Evolutionary conservation across 2,329 filamentous ascomycete genomes (phyloP).

Genomic region (Neopestalotiopsis sp.): DNA sequence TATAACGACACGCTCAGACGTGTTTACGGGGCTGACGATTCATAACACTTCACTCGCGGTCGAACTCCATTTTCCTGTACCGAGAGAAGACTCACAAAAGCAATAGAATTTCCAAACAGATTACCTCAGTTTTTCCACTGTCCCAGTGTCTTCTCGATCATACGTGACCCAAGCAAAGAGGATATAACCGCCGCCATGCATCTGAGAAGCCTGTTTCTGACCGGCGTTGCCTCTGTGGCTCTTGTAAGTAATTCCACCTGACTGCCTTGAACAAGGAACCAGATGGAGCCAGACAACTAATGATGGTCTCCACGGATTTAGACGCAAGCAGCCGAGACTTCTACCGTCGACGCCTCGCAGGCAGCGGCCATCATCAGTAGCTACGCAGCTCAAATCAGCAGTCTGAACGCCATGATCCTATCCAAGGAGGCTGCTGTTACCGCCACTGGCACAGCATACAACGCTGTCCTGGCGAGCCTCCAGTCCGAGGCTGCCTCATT

Average conservation of each 20-base stretch:
- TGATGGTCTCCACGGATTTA: not conserved
- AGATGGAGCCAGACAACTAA: not conserved
- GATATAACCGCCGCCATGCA: not conserved
- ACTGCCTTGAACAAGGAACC: not conserved
- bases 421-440: constrained; percentile 5
- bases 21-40: not conserved
- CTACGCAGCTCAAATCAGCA: constrained; percentile 5
- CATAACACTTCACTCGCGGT: not conserved
- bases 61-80: not conserved
- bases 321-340: not conserved
- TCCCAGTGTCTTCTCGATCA: not conserved
- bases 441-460: not conserved
- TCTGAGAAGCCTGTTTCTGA: not conserved
- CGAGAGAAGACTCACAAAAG: not conserved
- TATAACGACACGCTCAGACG: not conserved
- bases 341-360: not conserved
- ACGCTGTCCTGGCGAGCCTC: constrained; percentile 2
- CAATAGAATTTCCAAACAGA: not conserved
- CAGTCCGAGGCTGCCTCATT: constrained; percentile 10
- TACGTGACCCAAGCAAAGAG: not conserved
- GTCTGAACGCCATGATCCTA: constrained; percentile 2
- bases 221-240: not conserved
- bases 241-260: not conserved
- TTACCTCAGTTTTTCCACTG: not conserved
- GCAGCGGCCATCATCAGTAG: constrained; percentile 5